These are phyloP conservation scores for Blastomyces gilchristii DNA, from an alignment of 2,329 filamentous ascomycete species.

Conservation along the genomic window DNA sequence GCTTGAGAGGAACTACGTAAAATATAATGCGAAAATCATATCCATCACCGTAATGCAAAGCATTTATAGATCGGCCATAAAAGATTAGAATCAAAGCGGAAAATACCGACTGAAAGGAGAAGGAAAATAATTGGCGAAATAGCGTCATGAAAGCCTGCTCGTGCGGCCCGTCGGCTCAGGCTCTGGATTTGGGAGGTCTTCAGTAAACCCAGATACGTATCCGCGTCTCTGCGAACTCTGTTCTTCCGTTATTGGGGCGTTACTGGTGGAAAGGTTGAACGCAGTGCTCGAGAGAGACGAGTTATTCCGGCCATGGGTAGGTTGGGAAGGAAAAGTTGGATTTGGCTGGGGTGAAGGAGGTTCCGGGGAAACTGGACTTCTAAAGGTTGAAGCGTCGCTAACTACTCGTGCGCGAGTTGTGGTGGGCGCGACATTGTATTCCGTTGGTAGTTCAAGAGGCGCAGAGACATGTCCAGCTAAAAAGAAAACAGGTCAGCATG, in stretches of 20 bases:
- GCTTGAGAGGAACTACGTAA: neutral
- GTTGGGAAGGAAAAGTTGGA: conserved; percentile 5
- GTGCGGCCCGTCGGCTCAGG: neutral
- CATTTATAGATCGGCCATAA: neutral
- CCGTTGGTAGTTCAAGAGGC: conserved; percentile 14
- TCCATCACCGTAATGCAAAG: neutral
- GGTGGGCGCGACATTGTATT: conserved; percentile 12
- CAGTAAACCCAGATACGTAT: conserved; percentile 16
- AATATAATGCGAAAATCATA: neutral
- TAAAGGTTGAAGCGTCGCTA: conserved; percentile 16
- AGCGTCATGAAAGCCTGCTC: neutral
- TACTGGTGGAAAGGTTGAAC: conserved; percentile 11
- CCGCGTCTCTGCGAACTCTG: conserved; percentile 8
- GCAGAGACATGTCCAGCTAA: conserved; percentile 9
- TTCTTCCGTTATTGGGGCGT: conserved; percentile 8
- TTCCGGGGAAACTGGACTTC: conserved; percentile 14
- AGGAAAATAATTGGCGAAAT: neutral
- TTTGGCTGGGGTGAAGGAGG: conserved; percentile 13
- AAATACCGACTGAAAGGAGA: neutral
- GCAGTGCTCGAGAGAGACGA: conserved; percentile 16
- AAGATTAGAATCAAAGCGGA: neutral
- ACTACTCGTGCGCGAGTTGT: conserved; percentile 13
- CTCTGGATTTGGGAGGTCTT: conserved; percentile 11
- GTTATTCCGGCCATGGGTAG: conserved; percentile 13
- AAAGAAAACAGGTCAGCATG: conserved; percentile 2